These are phyloP conservation scores for Bertia moriformis DNA, from an alignment of 2,329 filamentous ascomycete genomes.

Conservation along the genomic window DNA sequence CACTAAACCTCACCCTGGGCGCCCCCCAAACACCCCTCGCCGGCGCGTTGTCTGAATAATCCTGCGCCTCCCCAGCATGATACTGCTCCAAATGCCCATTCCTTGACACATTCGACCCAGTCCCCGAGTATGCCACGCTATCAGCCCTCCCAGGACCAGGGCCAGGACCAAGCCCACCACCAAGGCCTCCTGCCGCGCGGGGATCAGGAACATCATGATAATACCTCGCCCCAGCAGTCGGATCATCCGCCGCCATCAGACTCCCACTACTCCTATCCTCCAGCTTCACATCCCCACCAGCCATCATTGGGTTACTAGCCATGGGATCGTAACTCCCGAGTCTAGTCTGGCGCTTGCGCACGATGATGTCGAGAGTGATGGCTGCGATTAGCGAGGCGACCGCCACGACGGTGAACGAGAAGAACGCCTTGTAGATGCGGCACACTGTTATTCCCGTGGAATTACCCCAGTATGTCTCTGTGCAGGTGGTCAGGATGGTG, in stretches of 20 bases:
- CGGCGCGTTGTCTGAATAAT: constrained; percentile 13
- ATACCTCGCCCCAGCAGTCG: too few relatives aligned
- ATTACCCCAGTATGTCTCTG: constrained; percentile 32
- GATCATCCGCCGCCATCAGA: too few relatives aligned
- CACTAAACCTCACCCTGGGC: constrained; percentile 10
- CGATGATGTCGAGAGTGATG: constrained; percentile 31
- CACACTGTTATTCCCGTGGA: constrained; percentile 38
- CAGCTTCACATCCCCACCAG: constrained; percentile 17
- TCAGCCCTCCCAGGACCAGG: too few relatives aligned
- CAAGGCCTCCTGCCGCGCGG: too few relatives aligned
- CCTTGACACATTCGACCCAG: too few relatives aligned
- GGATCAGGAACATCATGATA: too few relatives aligned
- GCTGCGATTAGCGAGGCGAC: constrained; percentile 26
- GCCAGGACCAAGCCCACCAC: too few relatives aligned
- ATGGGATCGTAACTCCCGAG: constrained; percentile 32
- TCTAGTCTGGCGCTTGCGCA: constrained; percentile 23
- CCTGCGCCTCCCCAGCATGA: constrained; percentile 10
- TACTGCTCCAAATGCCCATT: too few relatives aligned
- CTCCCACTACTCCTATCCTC: constrained; percentile 11
- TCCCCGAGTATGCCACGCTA: too few relatives aligned
- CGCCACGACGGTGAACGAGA: constrained; percentile 34
- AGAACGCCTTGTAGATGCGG: constrained; percentile 42
- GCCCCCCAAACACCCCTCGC: constrained; percentile 7
- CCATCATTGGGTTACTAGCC: constrained; percentile 16
- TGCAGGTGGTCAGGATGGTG: constrained; percentile 35